Percentiles rank a stretch among this genome's conserved stretches.
Conservation (phyloP, 352 stramenopile genomes). For the Elongisporangium undulatum region DNA sequence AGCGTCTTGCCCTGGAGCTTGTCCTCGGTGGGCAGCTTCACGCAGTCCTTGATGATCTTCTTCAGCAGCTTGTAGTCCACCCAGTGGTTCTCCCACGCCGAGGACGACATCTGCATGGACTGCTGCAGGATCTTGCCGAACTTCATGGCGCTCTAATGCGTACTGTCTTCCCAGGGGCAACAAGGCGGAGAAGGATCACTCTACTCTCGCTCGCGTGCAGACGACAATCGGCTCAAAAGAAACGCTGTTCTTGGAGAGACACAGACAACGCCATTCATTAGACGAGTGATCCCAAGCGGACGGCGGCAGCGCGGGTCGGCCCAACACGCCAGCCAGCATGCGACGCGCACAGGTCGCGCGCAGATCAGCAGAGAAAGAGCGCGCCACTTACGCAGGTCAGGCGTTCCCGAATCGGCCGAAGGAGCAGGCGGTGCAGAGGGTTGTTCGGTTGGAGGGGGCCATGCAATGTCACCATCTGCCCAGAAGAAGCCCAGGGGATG, state of each 20-base stretch:
- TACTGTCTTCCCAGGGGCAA: background rate
- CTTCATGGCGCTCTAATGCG: slow-evolving; percentile 49
- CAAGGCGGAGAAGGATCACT: background rate
- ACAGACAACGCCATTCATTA: background rate
- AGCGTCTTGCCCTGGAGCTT: slow-evolving; percentile 76
- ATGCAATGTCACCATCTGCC: slow-evolving; percentile 1
- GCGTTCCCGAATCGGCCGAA: background rate
- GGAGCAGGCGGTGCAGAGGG: background rate
- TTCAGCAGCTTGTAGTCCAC: slow-evolving; percentile 89
- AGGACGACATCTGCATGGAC: slow-evolving; percentile 81
- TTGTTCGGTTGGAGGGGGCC: background rate
- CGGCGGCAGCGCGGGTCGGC: background rate
- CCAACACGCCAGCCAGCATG: background rate
- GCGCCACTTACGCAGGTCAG: background rate
- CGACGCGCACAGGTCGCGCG: background rate
- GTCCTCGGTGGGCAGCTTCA: slow-evolving; percentile 83
- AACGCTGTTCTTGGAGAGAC: background rate
- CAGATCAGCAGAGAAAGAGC: background rate
- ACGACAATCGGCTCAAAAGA: background rate
- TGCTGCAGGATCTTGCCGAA: slow-evolving; percentile 87
- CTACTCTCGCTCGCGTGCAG: background rate
- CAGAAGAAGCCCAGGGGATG: background rate
- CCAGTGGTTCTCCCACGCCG: slow-evolving; percentile 71
- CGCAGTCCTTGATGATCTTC: slow-evolving; percentile 89
- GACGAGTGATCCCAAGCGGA: background rate